A percentile compares a stretch with the other conserved stretches of the same genome.
Evolutionary conservation across 2,329 filamentous ascomycete genomes (phyloP).

Genomic region (Botryosphaeria agaves): DNA sequence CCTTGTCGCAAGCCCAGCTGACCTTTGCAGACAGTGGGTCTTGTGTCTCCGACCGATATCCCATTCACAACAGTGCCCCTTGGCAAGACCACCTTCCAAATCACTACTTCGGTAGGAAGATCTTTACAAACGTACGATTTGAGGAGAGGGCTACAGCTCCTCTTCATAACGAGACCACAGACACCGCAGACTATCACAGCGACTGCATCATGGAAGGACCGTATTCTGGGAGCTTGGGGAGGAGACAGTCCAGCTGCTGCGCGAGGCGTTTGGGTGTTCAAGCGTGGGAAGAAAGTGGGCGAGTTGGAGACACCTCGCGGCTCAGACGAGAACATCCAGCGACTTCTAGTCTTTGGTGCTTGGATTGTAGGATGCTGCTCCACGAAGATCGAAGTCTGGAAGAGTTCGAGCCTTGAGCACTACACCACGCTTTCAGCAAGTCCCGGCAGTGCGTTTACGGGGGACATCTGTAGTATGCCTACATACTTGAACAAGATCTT

Average conservation of each 20-base stretch:
- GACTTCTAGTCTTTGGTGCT: slow-evolving; percentile 69
- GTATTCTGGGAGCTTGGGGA: slow-evolving; percentile 81
- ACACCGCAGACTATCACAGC: slow-evolving; percentile 77
- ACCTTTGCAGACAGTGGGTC: slow-evolving; percentile 57
- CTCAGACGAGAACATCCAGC: slow-evolving; percentile 51
- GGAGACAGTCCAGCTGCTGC: slow-evolving; percentile 32
- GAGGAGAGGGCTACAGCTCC: slow-evolving; percentile 71
- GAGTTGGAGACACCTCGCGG: slow-evolving; percentile 53
- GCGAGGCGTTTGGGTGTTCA: slow-evolving; percentile 77
- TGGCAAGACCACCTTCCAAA: slow-evolving; percentile 90
- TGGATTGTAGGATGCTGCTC: slow-evolving; percentile 74
- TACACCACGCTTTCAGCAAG: slow-evolving; percentile 63
- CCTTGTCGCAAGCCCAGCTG: slow-evolving; percentile 3
- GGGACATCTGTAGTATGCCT: slow-evolving; percentile 71
- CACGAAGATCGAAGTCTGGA: slow-evolving; percentile 78
- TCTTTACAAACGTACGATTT: slow-evolving; percentile 93
- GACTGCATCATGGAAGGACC: slow-evolving; percentile 72
- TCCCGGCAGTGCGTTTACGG: slow-evolving; percentile 52
- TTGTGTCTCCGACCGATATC: slow-evolving; percentile 79
- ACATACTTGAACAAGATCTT: slow-evolving; percentile 96
- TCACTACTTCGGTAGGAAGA: slow-evolving; percentile 84
- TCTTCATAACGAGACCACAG: slow-evolving; percentile 85
- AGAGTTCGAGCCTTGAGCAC: slow-evolving; percentile 63
- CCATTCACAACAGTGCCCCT: slow-evolving; percentile 81
- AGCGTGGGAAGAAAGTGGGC: slow-evolving; percentile 69